Conservation (phyloP, 169 alveolate genomes). For the Plasmodium knowlesi region DNA sequence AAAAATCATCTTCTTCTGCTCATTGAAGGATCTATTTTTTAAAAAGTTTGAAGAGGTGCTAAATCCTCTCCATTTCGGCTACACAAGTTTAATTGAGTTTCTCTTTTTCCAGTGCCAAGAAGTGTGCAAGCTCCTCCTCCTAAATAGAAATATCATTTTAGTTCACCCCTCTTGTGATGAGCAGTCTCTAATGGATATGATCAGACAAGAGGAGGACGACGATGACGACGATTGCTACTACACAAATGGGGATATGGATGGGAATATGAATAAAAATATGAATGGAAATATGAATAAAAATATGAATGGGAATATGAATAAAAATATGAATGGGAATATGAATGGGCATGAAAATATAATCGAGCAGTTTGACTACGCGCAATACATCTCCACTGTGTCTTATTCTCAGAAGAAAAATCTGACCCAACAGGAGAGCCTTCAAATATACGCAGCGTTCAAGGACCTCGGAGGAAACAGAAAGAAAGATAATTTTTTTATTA, state of each 20-base stretch:
- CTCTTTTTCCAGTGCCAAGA: constrained; percentile 37
- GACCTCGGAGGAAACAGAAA: background rate
- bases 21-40: constrained; percentile 13
- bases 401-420: background rate
- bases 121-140: constrained; percentile 5
- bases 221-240: background rate
- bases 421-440: background rate
- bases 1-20: background rate
- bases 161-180: constrained; percentile 12
- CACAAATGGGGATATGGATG: background rate
- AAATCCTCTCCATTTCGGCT: constrained; percentile 4
- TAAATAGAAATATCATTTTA: constrained; percentile 7
- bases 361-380: constrained; percentile 12
- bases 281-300: too few relatives aligned
- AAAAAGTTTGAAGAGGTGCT: background rate
- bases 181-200: background rate
- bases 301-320: too few relatives aligned
- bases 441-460: constrained; percentile 6
- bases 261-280: too few relatives aligned
- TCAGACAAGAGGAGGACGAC: background rate
- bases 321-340: too few relatives aligned
- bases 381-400: background rate
- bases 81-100: constrained; percentile 8
- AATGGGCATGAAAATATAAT: background rate
- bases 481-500: constrained; percentile 11